A percentile compares a stretch with the other conserved stretches of the same genome.
These are phyloP conservation scores for Myriosclerotinia curreyana DNA, from an alignment of 2,329 filamentous ascomycete genomes.

Conservation along the genomic window DNA sequence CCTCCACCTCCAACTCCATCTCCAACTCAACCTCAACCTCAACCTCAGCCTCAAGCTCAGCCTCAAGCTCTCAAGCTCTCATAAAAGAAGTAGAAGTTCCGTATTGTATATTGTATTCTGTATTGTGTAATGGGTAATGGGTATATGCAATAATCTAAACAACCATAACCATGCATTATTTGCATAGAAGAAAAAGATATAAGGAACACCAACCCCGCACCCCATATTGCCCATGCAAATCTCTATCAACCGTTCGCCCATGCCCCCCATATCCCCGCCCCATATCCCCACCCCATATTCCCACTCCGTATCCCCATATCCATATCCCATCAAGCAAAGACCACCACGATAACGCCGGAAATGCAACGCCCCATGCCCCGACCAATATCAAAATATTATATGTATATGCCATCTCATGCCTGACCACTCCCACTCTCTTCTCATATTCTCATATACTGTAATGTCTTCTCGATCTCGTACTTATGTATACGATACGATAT, in stretches of 20 bases:
- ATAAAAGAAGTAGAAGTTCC: neutral
- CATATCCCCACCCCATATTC: neutral
- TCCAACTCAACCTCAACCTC: neutral
- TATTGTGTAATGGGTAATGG: neutral
- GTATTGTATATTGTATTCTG: neutral
- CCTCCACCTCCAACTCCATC: neutral
- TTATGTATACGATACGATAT: neutral
- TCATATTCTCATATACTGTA: neutral
- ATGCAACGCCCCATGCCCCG: neutral
- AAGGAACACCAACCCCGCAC: slow-evolving; percentile 1
- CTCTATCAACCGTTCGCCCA: slow-evolving; percentile 9
- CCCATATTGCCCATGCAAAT: neutral
- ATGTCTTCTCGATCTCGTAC: neutral
- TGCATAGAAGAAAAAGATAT: neutral
- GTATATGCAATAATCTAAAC: slow-evolving; percentile 5
- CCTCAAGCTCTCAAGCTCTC: neutral
- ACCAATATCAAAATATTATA: neutral
- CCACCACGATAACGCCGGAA: slow-evolving; percentile 4
- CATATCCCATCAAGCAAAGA: neutral
- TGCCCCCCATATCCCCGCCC: neutral
- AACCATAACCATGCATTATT: neutral
- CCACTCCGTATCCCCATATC: slow-evolving; percentile 4
- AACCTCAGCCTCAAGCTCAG: neutral
- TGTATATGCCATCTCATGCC: neutral
- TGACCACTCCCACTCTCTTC: neutral